phyloP scores from a whole-genome alignment of 345 rosid species.

The Bruguiera parviflora region DNA sequence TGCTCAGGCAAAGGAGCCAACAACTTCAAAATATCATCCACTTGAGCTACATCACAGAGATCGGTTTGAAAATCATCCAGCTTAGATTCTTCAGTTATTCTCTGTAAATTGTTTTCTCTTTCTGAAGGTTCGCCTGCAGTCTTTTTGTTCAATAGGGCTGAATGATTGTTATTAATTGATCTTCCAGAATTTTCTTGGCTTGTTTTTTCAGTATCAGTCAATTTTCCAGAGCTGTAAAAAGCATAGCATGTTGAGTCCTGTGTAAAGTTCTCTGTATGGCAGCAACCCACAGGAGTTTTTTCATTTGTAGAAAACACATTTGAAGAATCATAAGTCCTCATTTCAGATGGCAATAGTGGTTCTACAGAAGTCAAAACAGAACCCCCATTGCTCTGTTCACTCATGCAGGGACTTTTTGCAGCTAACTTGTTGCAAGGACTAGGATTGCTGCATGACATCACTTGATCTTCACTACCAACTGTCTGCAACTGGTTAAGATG shows the following conservation, averaged over 20 bases:
- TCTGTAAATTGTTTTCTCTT: conserved; percentile 20
- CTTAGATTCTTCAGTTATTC: conserved; percentile 36
- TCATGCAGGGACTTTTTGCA: conserved; percentile 30
- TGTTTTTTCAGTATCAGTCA: conserved; percentile 16
- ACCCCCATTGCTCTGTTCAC: conserved; percentile 39
- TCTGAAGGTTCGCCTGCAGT: conserved; percentile 21
- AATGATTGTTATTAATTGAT: conserved; percentile 11
- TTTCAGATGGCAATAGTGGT: conserved; percentile 24
- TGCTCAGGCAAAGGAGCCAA: conserved; percentile 43
- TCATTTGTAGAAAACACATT: not conserved
- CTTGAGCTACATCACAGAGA: conserved; percentile 38
- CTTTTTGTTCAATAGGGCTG: conserved; percentile 10
- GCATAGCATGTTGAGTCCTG: conserved; percentile 17
- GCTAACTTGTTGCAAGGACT: conserved; percentile 14
- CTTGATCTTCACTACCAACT: conserved; percentile 16
- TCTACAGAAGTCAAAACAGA: conserved; percentile 44
- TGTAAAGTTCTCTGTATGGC: not conserved
- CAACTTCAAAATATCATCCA: conserved; percentile 53
- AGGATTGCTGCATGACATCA: not conserved
- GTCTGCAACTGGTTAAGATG: conserved; percentile 1
- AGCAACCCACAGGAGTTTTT: conserved; percentile 5
- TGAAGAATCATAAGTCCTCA: conserved; percentile 2
- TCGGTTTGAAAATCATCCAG: conserved; percentile 36
- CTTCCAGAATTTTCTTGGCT: conserved; percentile 16
- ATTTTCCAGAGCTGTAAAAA: conserved; percentile 16